These are phyloP conservation scores for Solioccasus polychromus DNA, from an alignment of 768 basidiomycete species.

Conservation along the genomic window DNA sequence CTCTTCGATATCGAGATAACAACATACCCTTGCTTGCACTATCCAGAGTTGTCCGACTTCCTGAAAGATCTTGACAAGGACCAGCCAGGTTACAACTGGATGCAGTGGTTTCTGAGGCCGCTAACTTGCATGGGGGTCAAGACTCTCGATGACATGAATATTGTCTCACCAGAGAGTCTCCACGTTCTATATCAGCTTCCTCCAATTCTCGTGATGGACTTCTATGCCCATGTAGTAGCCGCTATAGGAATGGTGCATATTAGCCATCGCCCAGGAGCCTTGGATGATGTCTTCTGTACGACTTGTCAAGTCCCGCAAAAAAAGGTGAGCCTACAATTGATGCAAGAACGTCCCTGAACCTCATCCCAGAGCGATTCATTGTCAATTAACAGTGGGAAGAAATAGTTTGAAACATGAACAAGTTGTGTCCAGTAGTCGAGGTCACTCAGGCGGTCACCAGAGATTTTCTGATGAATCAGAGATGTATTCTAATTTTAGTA, in stretches of 20 bases:
- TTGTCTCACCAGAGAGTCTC: constrained; percentile 1
- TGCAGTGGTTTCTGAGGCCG: not conserved
- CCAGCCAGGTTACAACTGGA: not conserved
- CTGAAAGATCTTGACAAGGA: not conserved
- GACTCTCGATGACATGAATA: constrained; percentile 1
- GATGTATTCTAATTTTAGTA: too few relatives aligned
- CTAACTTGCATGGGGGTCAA: constrained; percentile 1
- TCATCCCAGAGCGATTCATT: too few relatives aligned
- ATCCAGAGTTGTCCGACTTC: not conserved
- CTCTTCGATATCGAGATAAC: not conserved
- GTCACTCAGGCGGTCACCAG: too few relatives aligned
- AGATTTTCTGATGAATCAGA: too few relatives aligned
- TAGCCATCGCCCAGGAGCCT: not conserved
- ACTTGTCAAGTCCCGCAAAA: not conserved
- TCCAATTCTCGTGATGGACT: constrained; percentile 8
- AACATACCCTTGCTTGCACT: not conserved
- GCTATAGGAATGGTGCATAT: not conserved
- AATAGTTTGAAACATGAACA: too few relatives aligned
- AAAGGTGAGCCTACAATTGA: too few relatives aligned
- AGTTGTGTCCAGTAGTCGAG: too few relatives aligned
- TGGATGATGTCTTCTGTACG: not conserved
- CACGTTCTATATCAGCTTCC: not conserved
- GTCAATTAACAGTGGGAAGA: too few relatives aligned
- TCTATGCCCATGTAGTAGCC: constrained; percentile 1
- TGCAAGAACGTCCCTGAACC: too few relatives aligned